phyloP scores from a whole-genome alignment of 805 yeast genomes.

The Cyberlindnera mycetangii region DNA sequence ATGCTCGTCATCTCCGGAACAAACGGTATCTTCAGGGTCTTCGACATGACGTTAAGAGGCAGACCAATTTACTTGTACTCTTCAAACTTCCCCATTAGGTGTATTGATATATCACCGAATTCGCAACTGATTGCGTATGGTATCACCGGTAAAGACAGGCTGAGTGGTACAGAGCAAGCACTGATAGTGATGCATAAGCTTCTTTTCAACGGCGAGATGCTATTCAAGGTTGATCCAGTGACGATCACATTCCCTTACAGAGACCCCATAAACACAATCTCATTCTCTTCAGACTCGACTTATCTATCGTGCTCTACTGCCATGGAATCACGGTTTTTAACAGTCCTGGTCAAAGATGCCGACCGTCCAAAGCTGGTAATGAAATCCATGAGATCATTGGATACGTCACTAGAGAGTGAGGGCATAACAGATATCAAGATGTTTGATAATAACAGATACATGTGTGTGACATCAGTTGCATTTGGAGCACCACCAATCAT shows the following conservation, averaged over 20 bases:
- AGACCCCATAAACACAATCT: constrained; percentile 75
- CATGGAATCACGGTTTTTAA: constrained; percentile 74
- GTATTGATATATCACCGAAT: constrained; percentile 66
- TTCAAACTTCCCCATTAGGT: constrained; percentile 73
- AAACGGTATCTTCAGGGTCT: constrained; percentile 64
- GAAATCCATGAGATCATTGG: constrained; percentile 63
- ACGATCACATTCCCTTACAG: constrained; percentile 81
- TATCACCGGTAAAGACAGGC: constrained; percentile 73
- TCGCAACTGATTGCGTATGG: constrained; percentile 74
- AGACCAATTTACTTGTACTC: constrained; percentile 63
- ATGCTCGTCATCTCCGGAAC: constrained; percentile 67
- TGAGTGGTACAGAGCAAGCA: constrained; percentile 70
- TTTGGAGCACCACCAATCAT: constrained; percentile 65
- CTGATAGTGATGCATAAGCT: constrained; percentile 58
- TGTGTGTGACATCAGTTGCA: constrained; percentile 59
- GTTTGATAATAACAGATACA: constrained; percentile 59
- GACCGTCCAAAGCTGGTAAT: constrained; percentile 63
- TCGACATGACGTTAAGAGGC: constrained; percentile 56
- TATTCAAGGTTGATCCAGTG: constrained; percentile 50
- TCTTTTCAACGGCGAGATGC: constrained; percentile 13
- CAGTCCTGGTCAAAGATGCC: constrained; percentile 63
- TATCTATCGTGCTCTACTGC: constrained; percentile 67
- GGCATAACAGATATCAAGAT: constrained; percentile 83
- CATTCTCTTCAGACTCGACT: constrained; percentile 68
- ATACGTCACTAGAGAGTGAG: constrained; percentile 72